These are phyloP conservation scores for Camptophora hylomeconis DNA, from an alignment of 2,329 filamentous ascomycete genomes.

Conservation along the genomic window DNA sequence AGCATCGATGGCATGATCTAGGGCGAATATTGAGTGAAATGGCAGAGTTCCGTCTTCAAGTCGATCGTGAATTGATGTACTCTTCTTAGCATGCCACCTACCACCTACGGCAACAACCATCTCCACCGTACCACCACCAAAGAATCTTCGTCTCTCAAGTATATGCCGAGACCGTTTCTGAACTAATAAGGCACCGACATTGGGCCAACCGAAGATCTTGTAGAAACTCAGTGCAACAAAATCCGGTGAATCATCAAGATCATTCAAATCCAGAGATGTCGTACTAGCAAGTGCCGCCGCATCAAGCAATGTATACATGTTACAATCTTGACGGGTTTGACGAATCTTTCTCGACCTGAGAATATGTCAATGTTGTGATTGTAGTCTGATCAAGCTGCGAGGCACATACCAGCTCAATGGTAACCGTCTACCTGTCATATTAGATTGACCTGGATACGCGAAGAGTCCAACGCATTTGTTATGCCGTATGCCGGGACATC, in stretches of 20 bases:
- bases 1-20: constrained; percentile 58
- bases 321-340: constrained; percentile 5
- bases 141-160: constrained; percentile 54
- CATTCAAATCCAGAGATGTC: constrained; percentile 40
- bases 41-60: constrained; percentile 65
- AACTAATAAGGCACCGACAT: constrained; percentile 48
- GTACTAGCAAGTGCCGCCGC: constrained; percentile 54
- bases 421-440: constrained; percentile 53
- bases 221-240: constrained; percentile 50
- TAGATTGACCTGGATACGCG: constrained; percentile 57
- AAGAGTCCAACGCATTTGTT: constrained; percentile 34
- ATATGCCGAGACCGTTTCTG: constrained; percentile 43
- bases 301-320: constrained; percentile 43
- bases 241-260: constrained; percentile 44
- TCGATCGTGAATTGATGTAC: constrained; percentile 47
- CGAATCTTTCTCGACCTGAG: constrained; percentile 15
- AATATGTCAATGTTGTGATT: too few relatives aligned
- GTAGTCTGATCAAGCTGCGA: too few relatives aligned
- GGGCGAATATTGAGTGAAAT: constrained; percentile 74
- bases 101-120: constrained; percentile 65
- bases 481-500: constrained; percentile 2
- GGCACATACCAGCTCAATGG: constrained; percentile 47
- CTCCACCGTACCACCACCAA: constrained; percentile 60
- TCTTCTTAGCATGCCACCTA: constrained; percentile 70
- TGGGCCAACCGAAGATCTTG: constrained; percentile 55